Evolutionary conservation across 768 basidiomycete genomes (phyloP).

Genomic region (Chalciporus chontae): DNA sequence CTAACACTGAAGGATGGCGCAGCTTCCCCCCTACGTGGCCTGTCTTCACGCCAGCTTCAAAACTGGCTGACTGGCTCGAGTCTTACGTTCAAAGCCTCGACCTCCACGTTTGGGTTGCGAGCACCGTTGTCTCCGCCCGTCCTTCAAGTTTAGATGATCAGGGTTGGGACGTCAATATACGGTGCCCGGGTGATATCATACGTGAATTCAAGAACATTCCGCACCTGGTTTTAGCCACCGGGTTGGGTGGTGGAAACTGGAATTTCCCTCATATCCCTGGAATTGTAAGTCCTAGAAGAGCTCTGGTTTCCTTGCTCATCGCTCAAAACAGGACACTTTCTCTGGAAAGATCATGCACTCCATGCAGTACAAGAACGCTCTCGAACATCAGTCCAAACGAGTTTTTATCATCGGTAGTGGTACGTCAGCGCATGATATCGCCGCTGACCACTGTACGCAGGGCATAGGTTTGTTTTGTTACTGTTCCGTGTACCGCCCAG

Average conservation of each 20-base stretch:
- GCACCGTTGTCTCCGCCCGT: constrained; percentile 32
- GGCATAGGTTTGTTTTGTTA: not conserved
- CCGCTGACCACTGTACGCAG: constrained; percentile 1
- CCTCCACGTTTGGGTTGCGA: constrained; percentile 56
- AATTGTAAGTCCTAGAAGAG: constrained; percentile 25
- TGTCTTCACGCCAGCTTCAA: constrained; percentile 40
- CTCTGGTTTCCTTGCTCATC: not conserved
- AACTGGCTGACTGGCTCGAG: constrained; percentile 63
- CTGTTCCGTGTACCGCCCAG: not conserved
- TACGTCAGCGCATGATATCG: constrained; percentile 6
- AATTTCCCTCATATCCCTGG: constrained; percentile 43
- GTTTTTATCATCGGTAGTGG: constrained; percentile 6
- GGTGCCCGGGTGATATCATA: constrained; percentile 24
- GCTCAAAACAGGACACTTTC: not conserved
- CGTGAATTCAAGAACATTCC: constrained; percentile 35
- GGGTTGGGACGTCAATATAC: constrained; percentile 43
- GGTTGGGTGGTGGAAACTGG: constrained; percentile 38
- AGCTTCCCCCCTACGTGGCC: constrained; percentile 57
- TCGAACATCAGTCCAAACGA: constrained; percentile 2
- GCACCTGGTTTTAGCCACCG: constrained; percentile 54
- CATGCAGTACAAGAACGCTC: constrained; percentile 1
- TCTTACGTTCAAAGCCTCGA: constrained; percentile 54
- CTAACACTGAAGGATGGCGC: not conserved
- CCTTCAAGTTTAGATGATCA: constrained; percentile 29
- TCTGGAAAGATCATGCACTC: constrained; percentile 5